phyloP scores from a whole-genome alignment of 2,329 filamentous ascomycete genomes.

The Rhynchosporium secalis region DNA sequence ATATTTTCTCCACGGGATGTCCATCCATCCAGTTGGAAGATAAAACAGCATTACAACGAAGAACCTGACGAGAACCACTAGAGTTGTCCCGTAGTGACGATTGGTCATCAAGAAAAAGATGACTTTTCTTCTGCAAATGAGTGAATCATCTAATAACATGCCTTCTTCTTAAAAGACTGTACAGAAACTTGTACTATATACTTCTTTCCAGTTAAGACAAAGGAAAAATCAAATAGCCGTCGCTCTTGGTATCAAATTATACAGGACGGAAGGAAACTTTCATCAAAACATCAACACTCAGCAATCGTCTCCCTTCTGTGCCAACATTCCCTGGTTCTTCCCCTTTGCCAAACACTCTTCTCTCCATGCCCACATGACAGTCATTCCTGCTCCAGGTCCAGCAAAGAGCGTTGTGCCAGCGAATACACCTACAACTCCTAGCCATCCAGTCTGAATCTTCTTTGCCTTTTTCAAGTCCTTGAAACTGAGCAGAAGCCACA shows the following conservation, averaged over 20 bases:
- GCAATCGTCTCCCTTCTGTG: neutral
- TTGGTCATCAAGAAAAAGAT: too few species aligned
- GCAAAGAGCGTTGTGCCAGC: constrained; percentile 26
- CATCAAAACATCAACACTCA: neutral
- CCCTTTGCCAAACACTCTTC: constrained; percentile 39
- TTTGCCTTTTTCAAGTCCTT: constrained; percentile 40
- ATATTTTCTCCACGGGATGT: too few species aligned
- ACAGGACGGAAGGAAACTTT: neutral
- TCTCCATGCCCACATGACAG: constrained; percentile 40
- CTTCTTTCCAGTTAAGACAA: too few species aligned
- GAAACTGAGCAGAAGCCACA: constrained; percentile 40
- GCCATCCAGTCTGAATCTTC: constrained; percentile 35
- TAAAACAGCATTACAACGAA: too few species aligned
- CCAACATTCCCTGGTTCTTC: constrained; percentile 1
- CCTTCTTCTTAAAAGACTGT: too few species aligned
- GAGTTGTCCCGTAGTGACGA: too few species aligned
- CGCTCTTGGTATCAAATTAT: neutral
- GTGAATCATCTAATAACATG: too few species aligned
- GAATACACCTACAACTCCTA: constrained; percentile 28
- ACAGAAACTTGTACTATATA: too few species aligned
- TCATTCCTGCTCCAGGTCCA: constrained; percentile 40
- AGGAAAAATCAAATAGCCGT: too few species aligned
- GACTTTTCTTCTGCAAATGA: too few species aligned
- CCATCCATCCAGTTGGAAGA: too few species aligned
- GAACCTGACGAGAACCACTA: too few species aligned